Evolutionary conservation across 2,329 filamentous ascomycete species (phyloP).

Genomic region (Cladophialophora yegresii): DNA sequence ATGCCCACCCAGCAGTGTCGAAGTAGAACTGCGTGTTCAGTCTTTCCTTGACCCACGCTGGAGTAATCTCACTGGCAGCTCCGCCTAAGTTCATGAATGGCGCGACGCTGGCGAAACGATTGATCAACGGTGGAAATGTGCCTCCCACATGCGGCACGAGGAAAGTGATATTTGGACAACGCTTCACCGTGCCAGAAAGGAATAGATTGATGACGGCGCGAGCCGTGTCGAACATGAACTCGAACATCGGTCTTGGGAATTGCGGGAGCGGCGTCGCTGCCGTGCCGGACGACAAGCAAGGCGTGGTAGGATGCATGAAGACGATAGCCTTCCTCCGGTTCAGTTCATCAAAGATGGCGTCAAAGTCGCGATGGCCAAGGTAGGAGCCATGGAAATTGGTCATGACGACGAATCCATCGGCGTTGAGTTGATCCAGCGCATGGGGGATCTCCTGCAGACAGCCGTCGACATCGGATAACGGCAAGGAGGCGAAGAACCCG

Average conservation of each 20-base stretch:
- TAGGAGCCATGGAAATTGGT: conserved; percentile 59
- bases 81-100: conserved; percentile 31
- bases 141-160: conserved; percentile 55
- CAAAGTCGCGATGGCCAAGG: conserved; percentile 51
- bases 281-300: conserved; percentile 29
- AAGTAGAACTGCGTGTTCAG: conserved; percentile 36
- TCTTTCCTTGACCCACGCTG: conserved; percentile 32
- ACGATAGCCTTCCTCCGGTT: conserved; percentile 51
- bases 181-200: conserved; percentile 49
- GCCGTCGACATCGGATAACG: conserved; percentile 53
- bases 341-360: conserved; percentile 53
- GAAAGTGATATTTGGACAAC: conserved; percentile 51
- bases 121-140: conserved; percentile 42
- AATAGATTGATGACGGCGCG: conserved; percentile 54
- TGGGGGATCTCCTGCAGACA: conserved; percentile 53
- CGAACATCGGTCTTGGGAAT: conserved; percentile 51
- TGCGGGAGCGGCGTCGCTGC: conserved; percentile 35
- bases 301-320: conserved; percentile 58
- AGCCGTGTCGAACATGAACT: conserved; percentile 59
- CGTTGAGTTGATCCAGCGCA: conserved; percentile 45
- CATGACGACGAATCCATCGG: conserved; percentile 55
- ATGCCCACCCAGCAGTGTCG: conserved; percentile 36
- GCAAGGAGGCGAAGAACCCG: conserved; percentile 58
- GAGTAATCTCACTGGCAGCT: conserved; percentile 25
- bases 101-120: conserved; percentile 30